A percentile compares a stretch with the other conserved stretches of the same genome.
phyloP scores from a whole-genome alignment of 2,329 filamentous ascomycete genomes.

The Exophiala aquamarina region DNA sequence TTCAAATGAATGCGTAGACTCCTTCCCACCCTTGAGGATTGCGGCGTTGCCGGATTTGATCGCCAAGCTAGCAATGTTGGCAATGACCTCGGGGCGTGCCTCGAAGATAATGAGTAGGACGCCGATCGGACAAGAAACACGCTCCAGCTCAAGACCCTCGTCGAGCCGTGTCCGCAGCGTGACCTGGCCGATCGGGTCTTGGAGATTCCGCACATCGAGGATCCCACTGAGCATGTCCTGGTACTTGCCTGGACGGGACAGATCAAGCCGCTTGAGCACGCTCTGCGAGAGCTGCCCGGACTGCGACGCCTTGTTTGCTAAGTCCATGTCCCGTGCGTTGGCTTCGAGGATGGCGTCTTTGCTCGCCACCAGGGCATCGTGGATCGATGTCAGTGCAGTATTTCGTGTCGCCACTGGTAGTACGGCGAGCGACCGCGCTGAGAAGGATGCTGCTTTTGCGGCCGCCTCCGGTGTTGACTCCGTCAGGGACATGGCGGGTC shows the following conservation, averaged over 20 bases:
- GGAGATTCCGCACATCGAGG: conserved; percentile 76
- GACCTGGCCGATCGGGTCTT: conserved; percentile 89
- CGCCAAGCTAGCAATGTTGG: conserved; percentile 92
- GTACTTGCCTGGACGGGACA: conserved; percentile 85
- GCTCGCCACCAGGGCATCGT: conserved; percentile 69
- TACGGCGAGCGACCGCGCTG: conserved; percentile 79
- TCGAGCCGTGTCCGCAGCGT: conserved; percentile 83
- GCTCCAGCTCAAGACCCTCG: conserved; percentile 79
- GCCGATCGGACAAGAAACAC: conserved; percentile 90
- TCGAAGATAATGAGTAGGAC: conserved; percentile 99
- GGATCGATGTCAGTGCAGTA: conserved; percentile 78
- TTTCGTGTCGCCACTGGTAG: conserved; percentile 76
- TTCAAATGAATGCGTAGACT: conserved; percentile 92
- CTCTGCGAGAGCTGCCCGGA: conserved; percentile 76
- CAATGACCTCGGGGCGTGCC: conserved; percentile 94
- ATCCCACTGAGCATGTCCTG: conserved; percentile 98
- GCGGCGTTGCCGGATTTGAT: conserved; percentile 97
- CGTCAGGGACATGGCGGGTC: conserved; percentile 76
- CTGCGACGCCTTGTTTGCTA: conserved; percentile 70
- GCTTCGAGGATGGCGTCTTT: conserved; percentile 79
- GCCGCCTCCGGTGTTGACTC: conserved; percentile 77
- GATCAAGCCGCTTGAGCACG: conserved; percentile 82
- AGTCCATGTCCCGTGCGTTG: conserved; percentile 78
- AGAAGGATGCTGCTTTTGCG: conserved; percentile 73
- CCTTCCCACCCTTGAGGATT: conserved; percentile 95